These are phyloP conservation scores for Microcyclospora tardicrescens DNA, from an alignment of 2,329 filamentous ascomycete species.

Conservation along the genomic window DNA sequence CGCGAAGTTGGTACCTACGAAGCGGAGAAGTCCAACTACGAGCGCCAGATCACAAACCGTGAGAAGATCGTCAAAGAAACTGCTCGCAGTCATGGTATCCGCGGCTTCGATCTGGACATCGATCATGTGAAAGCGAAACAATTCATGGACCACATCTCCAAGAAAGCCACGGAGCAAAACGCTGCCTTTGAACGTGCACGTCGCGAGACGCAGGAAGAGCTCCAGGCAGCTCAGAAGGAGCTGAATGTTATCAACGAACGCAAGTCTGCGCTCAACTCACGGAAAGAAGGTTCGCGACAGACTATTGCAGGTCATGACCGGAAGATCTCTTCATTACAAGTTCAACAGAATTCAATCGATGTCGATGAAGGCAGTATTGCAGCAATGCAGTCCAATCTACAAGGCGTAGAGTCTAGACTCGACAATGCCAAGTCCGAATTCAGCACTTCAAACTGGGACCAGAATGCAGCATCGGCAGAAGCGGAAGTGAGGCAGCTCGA, in stretches of 20 bases:
- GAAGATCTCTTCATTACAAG: conserved; percentile 53
- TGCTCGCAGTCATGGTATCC: conserved; percentile 63
- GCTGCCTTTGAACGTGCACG: conserved; percentile 62
- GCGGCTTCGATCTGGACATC: conserved; percentile 70
- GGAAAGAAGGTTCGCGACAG: conserved; percentile 59
- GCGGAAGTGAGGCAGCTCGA: conserved; percentile 56
- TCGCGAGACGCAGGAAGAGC: conserved; percentile 58
- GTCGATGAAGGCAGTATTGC: conserved; percentile 78
- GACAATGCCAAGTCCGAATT: conserved; percentile 50
- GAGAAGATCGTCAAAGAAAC: conserved; percentile 64
- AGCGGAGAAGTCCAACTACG: conserved; percentile 76
- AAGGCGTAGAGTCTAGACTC: conserved; percentile 54
- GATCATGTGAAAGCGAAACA: conserved; percentile 58
- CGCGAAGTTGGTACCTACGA: conserved; percentile 63
- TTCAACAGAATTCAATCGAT: conserved; percentile 56
- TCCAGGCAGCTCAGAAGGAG: conserved; percentile 56
- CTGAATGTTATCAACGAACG: conserved; percentile 64
- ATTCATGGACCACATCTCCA: conserved; percentile 68
- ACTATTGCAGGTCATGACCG: conserved; percentile 63
- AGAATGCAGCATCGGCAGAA: conserved; percentile 54
- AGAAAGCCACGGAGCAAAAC: conserved; percentile 64
- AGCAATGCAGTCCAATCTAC: conserved; percentile 58
- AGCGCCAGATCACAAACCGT: conserved; percentile 62
- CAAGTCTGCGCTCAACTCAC: conserved; percentile 59
- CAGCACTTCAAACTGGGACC: conserved; percentile 54